These are phyloP conservation scores for Puccinia hordei DNA, from an alignment of 1,284 basidiomycete species.

Conservation along the genomic window DNA sequence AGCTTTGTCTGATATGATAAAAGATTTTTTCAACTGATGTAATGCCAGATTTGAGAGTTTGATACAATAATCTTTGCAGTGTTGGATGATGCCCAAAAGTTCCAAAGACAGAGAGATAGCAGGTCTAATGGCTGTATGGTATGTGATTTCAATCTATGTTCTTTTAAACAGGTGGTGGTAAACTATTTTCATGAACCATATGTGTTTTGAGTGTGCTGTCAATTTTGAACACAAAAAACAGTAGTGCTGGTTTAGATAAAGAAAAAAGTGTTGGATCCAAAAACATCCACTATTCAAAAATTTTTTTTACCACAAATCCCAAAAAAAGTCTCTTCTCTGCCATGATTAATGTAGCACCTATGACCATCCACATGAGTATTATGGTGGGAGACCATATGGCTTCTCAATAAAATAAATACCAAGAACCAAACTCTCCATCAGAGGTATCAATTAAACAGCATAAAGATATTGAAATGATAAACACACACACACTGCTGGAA, in stretches of 20 bases:
- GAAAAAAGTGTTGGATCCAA: background rate
- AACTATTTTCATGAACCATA: background rate
- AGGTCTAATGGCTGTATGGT: background rate
- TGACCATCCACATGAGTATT: conserved; percentile 49
- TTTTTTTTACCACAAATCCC: background rate
- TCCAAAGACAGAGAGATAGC: conserved; percentile 29
- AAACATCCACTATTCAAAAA: background rate
- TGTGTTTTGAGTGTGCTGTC: background rate
- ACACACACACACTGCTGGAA: conserved; percentile 20
- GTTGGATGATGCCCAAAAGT: conserved; percentile 30
- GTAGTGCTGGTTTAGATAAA: background rate
- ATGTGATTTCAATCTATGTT: background rate
- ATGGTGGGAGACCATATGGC: conserved; percentile 53
- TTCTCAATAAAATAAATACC: conserved; percentile 58
- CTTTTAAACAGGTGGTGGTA: background rate
- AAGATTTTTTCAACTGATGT: too few relatives aligned
- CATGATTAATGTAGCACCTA: background rate
- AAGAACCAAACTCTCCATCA: conserved; percentile 52
- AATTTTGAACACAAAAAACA: background rate
- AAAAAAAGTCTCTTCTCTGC: conserved; percentile 25
- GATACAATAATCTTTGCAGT: background rate
- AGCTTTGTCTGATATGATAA: too few relatives aligned
- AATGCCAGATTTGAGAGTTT: too few relatives aligned
- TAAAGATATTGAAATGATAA: conserved; percentile 18
- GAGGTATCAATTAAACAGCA: background rate